phyloP scores from a whole-genome alignment of 495 filamentous ascomycete genomes.

The Tuber aestivum region DNA sequence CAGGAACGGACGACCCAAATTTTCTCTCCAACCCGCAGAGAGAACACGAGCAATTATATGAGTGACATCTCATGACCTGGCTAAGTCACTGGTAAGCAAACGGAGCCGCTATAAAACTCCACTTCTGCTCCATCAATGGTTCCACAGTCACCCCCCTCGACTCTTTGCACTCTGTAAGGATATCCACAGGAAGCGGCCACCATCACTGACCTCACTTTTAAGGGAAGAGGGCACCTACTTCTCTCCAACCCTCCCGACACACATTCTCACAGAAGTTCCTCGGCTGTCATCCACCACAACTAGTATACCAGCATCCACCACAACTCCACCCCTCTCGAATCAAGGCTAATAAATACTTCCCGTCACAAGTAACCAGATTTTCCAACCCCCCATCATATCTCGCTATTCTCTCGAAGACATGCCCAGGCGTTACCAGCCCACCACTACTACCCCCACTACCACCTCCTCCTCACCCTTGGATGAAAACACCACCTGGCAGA shows the following conservation, averaged over 20 bases:
- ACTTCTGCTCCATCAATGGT: no score
- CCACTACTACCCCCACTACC: neutral
- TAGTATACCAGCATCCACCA: neutral
- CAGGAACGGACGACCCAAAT: no score
- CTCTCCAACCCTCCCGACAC: no score
- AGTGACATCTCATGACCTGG: no score
- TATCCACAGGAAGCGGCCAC: neutral
- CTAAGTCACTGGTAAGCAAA: no score
- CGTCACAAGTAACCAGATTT: neutral
- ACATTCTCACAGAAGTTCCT: neutral
- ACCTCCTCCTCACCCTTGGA: neutral
- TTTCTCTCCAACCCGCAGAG: no score
- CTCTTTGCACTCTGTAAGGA: neutral
- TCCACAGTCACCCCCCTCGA: no score
- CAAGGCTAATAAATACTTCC: neutral
- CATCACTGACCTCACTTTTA: no score
- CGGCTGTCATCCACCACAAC: neutral
- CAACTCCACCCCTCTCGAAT: neutral
- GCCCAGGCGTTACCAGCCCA: no score
- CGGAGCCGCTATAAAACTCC: no score
- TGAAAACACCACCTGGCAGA: neutral
- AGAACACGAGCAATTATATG: no score
- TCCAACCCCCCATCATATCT: neutral
- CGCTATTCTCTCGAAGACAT: neutral
- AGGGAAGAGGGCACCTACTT: neutral